Percentiles rank a stretch among this genome's conserved stretches.
Conservation (phyloP, 148 eudicot species). For the Cornus suecica region DNA sequence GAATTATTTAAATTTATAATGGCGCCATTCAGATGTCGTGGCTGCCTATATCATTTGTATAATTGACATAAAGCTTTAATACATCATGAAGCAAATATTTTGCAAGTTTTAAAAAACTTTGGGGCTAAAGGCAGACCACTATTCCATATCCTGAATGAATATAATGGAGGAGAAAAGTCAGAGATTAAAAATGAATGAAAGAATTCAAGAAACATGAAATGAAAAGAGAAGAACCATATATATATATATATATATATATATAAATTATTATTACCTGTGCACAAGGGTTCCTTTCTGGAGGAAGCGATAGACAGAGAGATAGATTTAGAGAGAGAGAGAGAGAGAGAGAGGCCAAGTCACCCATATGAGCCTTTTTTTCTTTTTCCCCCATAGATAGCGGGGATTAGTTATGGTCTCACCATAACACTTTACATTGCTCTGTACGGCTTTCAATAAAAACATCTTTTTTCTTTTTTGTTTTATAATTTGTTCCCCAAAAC, state of each 20-base stretch:
- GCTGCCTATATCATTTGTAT: no score
- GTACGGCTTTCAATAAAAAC: no score
- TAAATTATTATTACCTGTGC: neutral
- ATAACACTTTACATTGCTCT: no score
- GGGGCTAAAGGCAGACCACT: neutral
- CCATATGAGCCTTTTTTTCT: neutral
- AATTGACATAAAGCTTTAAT: no score
- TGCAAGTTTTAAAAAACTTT: neutral
- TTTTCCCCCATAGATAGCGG: neutral
- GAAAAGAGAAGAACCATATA: neutral
- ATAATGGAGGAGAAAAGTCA: neutral
- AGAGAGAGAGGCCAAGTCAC: constrained; percentile 3
- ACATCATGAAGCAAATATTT: neutral
- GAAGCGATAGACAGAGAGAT: neutral
- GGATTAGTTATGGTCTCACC: neutral
- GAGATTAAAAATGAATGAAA: neutral
- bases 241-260: no score
- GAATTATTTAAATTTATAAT: no score
- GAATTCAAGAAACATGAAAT: neutral
- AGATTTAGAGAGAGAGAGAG: neutral
- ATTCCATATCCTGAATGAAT: neutral
- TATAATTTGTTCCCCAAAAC: no score
- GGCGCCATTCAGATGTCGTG: no score
- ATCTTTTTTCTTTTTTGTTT: no score
- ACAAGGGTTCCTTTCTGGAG: neutral